Evolutionary conservation across 768 basidiomycete species (phyloP), one percentile per base, ranked within the genome.

Genomic region (Tulasnella sp.): DNA sequence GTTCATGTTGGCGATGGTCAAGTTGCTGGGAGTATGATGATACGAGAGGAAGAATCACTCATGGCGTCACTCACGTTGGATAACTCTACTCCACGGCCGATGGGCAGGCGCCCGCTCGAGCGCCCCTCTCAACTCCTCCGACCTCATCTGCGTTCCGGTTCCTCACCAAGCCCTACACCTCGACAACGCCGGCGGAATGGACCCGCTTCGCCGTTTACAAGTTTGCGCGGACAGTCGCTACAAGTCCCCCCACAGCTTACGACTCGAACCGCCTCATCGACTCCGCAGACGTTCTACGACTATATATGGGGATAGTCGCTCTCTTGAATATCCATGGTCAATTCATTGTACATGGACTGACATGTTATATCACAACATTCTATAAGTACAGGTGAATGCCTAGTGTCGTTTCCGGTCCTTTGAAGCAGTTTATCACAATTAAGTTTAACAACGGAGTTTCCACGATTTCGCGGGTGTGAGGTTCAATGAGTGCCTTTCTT

Each of bases 81-180:
- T 27, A 42, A 56, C 24, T 13, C 55, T 19, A 56, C 55, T 5
- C 44, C 55, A 5, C 43, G 55, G 24, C 43, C 55, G 9, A 24
- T 34, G 7, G 34, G 34, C 34, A 38, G 34, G 15, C 55, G 43
- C 45, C 44, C 30, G 23, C 13, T 56, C 19, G n/a, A 48, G 11
- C 21, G 55, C 13, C 30, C 42, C n/a, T 27, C 45, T 43, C 19
- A 24, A 38, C 42, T 44, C 21, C 29, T 56, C 10, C 34, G 43
- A 38, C 45, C 34, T 13, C 9, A 38, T 5, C 34, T 56, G 17
- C 55, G 55, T 19, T 56, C 55, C 45, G 55, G 55, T 8, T 56
- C 55, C 10, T 56, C 55, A 30, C 55, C 55, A 24, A 56, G 55
- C 21, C 55, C 19, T n/a, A 43, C 55, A 44, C 55, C 55, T 24